These are phyloP conservation scores for Dryas octopetala DNA, from an alignment of 306 rosid species.

Conservation along the genomic window DNA sequence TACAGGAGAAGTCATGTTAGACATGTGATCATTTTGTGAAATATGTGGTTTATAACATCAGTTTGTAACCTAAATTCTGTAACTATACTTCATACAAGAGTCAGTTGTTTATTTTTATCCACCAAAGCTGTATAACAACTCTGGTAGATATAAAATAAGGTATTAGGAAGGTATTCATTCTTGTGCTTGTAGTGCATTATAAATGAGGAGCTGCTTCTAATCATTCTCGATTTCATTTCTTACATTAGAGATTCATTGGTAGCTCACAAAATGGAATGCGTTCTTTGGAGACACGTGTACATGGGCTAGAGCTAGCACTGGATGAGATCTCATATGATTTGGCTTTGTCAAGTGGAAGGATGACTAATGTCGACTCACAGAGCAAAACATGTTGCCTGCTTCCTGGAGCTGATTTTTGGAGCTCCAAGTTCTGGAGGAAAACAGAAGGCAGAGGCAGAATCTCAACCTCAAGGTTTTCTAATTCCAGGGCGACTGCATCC, in stretches of 20 bases:
- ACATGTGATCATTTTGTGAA: neutral
- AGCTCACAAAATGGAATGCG: conserved; percentile 92
- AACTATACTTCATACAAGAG: neutral
- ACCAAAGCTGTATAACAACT: neutral
- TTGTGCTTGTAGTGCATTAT: neutral
- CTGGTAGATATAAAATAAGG: neutral
- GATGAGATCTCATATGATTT: conserved; percentile 93
- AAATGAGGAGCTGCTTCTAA: neutral
- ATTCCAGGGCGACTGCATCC: conserved; percentile 42
- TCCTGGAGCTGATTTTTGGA: conserved; percentile 78
- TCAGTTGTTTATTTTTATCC: neutral
- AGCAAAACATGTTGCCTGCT: conserved; percentile 65
- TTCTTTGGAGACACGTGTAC: conserved; percentile 94
- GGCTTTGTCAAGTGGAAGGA: conserved; percentile 84
- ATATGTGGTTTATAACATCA: neutral
- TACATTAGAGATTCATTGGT: conserved; percentile 76
- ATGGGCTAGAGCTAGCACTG: conserved; percentile 86
- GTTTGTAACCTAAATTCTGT: neutral
- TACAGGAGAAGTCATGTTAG: neutral
- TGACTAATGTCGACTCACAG: conserved; percentile 43
- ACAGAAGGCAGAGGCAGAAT: conserved; percentile 50
- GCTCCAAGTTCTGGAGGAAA: conserved; percentile 84
- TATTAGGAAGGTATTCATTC: neutral
- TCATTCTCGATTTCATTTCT: conserved; percentile 11
- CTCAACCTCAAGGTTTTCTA: conserved; percentile 49